Evolutionary conservation across 2,329 filamentous ascomycete genomes (phyloP).

Genomic region (Sporothrix sp.): DNA sequence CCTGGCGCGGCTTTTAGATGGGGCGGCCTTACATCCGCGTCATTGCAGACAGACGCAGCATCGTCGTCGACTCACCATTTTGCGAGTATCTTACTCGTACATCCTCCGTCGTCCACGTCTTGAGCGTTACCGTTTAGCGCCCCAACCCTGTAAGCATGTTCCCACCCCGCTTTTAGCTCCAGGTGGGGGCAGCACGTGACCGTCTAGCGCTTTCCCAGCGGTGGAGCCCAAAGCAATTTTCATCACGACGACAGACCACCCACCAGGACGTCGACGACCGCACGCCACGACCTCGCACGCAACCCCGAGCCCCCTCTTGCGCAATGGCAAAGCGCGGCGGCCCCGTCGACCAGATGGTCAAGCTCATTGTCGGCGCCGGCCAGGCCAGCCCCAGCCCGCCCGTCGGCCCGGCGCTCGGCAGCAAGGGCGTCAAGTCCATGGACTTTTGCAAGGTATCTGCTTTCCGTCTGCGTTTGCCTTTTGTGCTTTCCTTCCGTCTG

Average conservation of each 20-base stretch:
- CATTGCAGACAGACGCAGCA: too few relatives aligned
- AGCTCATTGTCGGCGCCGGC: constrained; percentile 93
- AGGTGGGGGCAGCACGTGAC: constrained; percentile 1
- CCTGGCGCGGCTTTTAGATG: too few relatives aligned
- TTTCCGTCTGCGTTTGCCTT: background rate
- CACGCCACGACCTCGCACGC: background rate
- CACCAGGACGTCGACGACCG: background rate
- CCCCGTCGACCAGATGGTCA: constrained; percentile 67
- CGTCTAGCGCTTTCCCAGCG: background rate
- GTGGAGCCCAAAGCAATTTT: background rate
- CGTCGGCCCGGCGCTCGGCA: constrained; percentile 90
- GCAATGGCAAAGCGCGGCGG: constrained; percentile 44
- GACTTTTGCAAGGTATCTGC: constrained; percentile 87
- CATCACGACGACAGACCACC: background rate
- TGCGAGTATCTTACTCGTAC: too few relatives aligned
- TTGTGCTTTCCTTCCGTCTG: background rate
- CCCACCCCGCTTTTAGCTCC: background rate
- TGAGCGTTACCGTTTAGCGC: background rate
- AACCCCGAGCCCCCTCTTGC: background rate
- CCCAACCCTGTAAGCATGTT: background rate
- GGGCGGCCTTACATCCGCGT: too few relatives aligned
- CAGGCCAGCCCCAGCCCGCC: constrained; percentile 92
- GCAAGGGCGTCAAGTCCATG: constrained; percentile 98
- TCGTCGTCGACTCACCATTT: too few relatives aligned
- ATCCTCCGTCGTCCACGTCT: too few relatives aligned